Percentiles rank a stretch among this genome's conserved stretches.
Evolutionary conservation across 2,329 filamentous ascomycete species (phyloP).

Genomic region (Leptographium flavum): DNA sequence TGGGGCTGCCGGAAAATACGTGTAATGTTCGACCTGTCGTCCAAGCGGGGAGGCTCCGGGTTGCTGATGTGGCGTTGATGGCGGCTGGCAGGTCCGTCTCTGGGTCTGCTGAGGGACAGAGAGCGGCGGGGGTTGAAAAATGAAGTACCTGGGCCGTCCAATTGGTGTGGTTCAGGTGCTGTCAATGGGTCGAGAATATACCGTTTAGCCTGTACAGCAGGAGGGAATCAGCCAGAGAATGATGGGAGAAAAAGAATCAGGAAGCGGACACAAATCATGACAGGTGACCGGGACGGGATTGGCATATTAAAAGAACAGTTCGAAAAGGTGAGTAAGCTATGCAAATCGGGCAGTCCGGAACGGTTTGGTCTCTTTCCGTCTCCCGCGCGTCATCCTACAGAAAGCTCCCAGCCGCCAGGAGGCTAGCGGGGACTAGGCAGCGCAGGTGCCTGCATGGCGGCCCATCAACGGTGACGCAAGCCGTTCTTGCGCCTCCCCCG

Average conservation of each 20-base stretch:
- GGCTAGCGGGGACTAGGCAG: too few relatives aligned
- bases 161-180: conserved; percentile 51
- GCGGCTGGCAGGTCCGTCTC: conserved; percentile 12
- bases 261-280: background rate
- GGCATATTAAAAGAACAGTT: background rate
- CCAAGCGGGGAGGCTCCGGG: conserved; percentile 39
- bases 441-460: too few relatives aligned
- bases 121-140: conserved; percentile 26
- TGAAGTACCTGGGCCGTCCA: conserved; percentile 49
- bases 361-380: too few relatives aligned
- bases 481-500: too few relatives aligned
- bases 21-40: conserved; percentile 17
- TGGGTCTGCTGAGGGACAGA: conserved; percentile 8
- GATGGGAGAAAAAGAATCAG: background rate
- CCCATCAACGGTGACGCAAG: too few relatives aligned
- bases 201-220: conserved; percentile 44
- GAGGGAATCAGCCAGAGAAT: background rate
- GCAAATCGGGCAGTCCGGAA: too few relatives aligned
- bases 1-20: conserved; percentile 36
- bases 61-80: conserved; percentile 8
- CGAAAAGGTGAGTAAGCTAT: too few relatives aligned
- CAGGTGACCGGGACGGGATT: background rate
- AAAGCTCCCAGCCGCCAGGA: too few relatives aligned
- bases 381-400: too few relatives aligned
- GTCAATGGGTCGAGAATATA: conserved; percentile 57